Conservation (phyloP, 257 asterid species). For the Solanum bulbocastanum region DNA sequence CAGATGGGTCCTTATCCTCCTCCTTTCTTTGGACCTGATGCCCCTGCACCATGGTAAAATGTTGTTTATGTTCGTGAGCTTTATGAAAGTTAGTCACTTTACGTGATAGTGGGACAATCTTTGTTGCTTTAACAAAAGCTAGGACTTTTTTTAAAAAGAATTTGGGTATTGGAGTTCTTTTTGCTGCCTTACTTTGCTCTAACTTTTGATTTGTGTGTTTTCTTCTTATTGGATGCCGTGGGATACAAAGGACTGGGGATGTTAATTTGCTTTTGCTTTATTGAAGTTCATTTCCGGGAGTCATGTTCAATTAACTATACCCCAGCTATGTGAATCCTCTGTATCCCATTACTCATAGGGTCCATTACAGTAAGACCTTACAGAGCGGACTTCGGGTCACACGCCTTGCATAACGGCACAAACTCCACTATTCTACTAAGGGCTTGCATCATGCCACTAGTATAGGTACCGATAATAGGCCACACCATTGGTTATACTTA, state of each 20-base stretch:
- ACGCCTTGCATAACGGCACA: background rate
- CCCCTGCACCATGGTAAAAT: conserved; percentile 62
- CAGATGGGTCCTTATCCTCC: conserved; percentile 18
- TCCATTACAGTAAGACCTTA: background rate
- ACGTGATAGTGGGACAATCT: background rate
- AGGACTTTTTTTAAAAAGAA: too few relatives aligned
- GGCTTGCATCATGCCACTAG: background rate
- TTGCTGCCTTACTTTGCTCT: background rate
- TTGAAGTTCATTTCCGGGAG: background rate
- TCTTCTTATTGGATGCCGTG: background rate
- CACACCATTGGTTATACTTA: background rate
- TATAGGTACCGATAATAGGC: background rate
- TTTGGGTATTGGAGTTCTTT: background rate
- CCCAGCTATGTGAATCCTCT: background rate
- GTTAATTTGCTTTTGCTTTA: background rate
- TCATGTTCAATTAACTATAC: background rate
- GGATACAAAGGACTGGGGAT: background rate
- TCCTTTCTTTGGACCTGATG: conserved; percentile 13
- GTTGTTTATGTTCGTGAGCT: background rate
- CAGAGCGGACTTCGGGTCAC: background rate
- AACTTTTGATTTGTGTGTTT: background rate
- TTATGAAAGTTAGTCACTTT: background rate
- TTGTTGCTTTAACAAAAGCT: background rate
- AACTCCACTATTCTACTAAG: background rate
- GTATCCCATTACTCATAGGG: background rate